phyloP scores from a whole-genome alignment of 2,329 filamentous ascomycete species.

The Diaporthe helianthi region DNA sequence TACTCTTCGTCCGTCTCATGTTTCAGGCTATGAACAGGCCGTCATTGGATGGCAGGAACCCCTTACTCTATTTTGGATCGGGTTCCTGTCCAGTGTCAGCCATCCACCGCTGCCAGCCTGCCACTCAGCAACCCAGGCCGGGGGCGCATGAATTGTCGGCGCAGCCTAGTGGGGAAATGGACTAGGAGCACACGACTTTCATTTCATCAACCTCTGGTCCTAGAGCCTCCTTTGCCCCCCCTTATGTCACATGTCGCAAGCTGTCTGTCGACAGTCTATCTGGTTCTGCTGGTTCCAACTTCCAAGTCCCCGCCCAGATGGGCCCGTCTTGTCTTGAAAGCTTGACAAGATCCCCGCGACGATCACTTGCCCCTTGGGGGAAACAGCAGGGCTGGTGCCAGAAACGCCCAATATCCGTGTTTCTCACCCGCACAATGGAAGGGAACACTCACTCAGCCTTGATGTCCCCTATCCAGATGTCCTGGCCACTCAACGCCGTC shows the following conservation, averaged over 20 bases:
- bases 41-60: constrained; percentile 15
- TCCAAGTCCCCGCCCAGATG: constrained; percentile 8
- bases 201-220: constrained; percentile 17
- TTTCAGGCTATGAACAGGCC: not conserved
- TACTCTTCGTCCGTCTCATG: constrained; percentile 28
- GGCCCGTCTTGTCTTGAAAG: constrained; percentile 17
- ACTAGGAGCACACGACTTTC: not conserved
- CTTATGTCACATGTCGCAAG: not conserved
- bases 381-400: not conserved
- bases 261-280: too few relatives aligned
- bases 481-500: not conserved
- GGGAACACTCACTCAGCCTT: not conserved
- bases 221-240: constrained; percentile 8
- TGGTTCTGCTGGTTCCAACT: not conserved
- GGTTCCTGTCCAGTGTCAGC: not conserved
- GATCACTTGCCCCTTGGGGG: constrained; percentile 10
- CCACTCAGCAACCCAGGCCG: too few relatives aligned
- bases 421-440: not conserved
- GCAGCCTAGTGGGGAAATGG: constrained; percentile 1
- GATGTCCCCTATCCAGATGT: not conserved
- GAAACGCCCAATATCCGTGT: not conserved
- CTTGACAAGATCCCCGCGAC: not conserved
- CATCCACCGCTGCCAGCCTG: not conserved
- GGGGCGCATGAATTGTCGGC: constrained; percentile 4
- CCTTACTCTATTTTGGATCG: constrained; percentile 16